A percentile compares a stretch with the other conserved stretches of the same genome.
Conservation (phyloP, 768 basidiomycete genomes). For the Russula sp. region DNA sequence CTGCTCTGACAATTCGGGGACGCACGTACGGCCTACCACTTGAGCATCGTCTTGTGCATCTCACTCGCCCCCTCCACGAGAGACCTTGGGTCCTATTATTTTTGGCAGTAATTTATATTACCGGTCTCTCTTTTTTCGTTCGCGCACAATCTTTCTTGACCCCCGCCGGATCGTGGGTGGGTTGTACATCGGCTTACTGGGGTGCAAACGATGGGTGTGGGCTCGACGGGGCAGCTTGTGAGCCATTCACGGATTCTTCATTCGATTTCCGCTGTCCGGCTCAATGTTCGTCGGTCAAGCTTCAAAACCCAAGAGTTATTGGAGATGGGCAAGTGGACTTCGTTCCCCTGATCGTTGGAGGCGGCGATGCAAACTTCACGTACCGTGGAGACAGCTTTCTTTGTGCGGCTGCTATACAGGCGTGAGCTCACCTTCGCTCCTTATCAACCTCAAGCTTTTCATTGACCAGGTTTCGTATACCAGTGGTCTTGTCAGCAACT, state of each 20-base stretch:
- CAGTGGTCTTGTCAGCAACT: conserved; percentile 60
- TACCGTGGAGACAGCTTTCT: conserved; percentile 84
- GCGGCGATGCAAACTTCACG: conserved; percentile 63
- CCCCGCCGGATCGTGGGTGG: conserved; percentile 55
- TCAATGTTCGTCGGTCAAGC: conserved; percentile 53
- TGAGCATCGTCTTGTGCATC: conserved; percentile 47
- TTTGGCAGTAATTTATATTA: conserved; percentile 56
- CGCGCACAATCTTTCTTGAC: conserved; percentile 69
- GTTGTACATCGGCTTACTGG: conserved; percentile 71
- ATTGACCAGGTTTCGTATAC: not conserved
- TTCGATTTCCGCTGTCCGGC: conserved; percentile 82
- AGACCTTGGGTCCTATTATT: conserved; percentile 47
- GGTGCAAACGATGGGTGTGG: conserved; percentile 64
- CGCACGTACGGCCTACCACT: conserved; percentile 31
- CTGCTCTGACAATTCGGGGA: conserved; percentile 33
- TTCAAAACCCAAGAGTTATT: conserved; percentile 70
- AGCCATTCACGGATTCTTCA: conserved; percentile 52
- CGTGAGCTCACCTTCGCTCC: conserved; percentile 40
- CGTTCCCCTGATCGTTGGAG: conserved; percentile 77
- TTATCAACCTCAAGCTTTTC: conserved; percentile 1
- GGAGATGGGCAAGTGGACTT: conserved; percentile 61
- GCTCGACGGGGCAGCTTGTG: conserved; percentile 58
- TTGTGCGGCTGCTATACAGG: conserved; percentile 78
- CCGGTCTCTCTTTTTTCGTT: conserved; percentile 65
- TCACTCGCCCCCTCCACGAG: conserved; percentile 47